Conservation (phyloP, 202 grass and related monocot species). For the Schoenoplectus tabernaemontani region DNA sequence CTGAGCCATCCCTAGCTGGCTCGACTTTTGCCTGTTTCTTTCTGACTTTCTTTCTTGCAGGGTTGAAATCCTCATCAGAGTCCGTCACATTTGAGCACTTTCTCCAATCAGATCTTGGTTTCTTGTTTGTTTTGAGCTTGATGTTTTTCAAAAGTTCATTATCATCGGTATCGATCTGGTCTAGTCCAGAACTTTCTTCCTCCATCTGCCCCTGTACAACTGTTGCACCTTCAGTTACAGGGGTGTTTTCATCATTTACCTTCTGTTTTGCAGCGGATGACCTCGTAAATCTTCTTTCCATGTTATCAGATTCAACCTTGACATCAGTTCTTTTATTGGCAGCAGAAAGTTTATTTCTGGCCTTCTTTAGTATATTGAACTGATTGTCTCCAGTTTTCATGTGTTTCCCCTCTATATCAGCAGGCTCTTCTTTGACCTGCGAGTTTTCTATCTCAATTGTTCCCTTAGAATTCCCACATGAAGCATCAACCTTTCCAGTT, state of each 20-base stretch:
- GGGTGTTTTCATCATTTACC: slow-evolving; percentile 30
- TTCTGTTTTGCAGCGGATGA: slow-evolving; percentile 51
- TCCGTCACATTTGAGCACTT: slow-evolving; percentile 3
- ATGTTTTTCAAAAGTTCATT: slow-evolving; percentile 4
- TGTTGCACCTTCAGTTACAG: not conserved
- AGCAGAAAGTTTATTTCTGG: not conserved
- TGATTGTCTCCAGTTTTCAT: not conserved
- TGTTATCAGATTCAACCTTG: slow-evolving; percentile 9
- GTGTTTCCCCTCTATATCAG: not conserved
- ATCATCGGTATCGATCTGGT: not conserved
- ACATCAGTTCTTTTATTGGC: not conserved
- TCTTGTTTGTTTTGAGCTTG: not conserved
- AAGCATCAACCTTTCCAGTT: not conserved
- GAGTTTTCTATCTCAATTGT: not conserved
- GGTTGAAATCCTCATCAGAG: slow-evolving; percentile 11
- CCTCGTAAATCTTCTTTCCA: slow-evolving; percentile 67
- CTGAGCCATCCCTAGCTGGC: slow-evolving; percentile 34
- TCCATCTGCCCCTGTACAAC: slow-evolving; percentile 28
- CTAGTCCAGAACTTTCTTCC: slow-evolving; percentile 14
- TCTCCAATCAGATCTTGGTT: not conserved
- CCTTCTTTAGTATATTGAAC: not conserved
- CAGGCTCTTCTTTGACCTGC: not conserved
- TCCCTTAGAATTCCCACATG: not conserved
- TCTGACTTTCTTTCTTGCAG: slow-evolving; percentile 26
- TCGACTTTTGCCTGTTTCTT: slow-evolving; percentile 29